Conservation (phyloP, 352 stramenopile genomes). For the Phytophthora megakarya region DNA sequence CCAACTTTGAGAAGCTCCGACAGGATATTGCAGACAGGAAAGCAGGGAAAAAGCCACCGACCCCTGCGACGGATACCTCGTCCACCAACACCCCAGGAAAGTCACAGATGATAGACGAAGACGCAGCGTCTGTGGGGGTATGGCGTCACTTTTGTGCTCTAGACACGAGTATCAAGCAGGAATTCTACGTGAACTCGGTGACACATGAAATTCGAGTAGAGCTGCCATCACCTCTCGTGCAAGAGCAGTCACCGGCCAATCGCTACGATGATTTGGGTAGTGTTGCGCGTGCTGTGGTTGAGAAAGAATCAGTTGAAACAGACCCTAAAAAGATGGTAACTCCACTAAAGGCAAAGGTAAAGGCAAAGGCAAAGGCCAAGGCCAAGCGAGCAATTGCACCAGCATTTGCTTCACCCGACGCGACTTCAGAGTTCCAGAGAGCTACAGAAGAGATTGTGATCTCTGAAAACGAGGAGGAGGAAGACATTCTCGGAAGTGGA, state of each 20-base stretch:
- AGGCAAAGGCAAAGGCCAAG: slow-evolving; percentile 33
- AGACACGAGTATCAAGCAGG: slow-evolving; percentile 52
- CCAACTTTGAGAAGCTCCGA: slow-evolving; percentile 75
- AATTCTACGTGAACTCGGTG: slow-evolving; percentile 82
- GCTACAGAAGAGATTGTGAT: slow-evolving; percentile 45
- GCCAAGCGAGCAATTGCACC: slow-evolving; percentile 44
- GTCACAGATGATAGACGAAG: slow-evolving; percentile 19
- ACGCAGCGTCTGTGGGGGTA: slow-evolving; percentile 36
- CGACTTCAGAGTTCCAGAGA: slow-evolving; percentile 40
- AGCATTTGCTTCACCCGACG: slow-evolving; percentile 49
- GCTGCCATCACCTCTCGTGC: slow-evolving; percentile 50
- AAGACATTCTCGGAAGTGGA: slow-evolving; percentile 4
- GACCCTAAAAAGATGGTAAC: slow-evolving; percentile 19
- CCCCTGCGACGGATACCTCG: slow-evolving; percentile 22
- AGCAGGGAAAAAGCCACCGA: slow-evolving; percentile 37
- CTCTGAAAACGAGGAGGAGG: slow-evolving; percentile 30
- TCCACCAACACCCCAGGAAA: slow-evolving; percentile 22
- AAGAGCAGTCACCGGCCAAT: slow-evolving; percentile 62
- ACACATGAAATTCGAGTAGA: slow-evolving; percentile 78
- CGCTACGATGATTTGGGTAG: slow-evolving; percentile 48
- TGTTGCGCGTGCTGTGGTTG: slow-evolving; percentile 30
- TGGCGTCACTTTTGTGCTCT: slow-evolving; percentile 79
- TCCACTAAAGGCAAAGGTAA: slow-evolving; percentile 29
- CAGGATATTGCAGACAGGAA: slow-evolving; percentile 73
- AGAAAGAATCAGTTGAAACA: slow-evolving; percentile 17